Conservation (phyloP, 2,329 filamentous ascomycete genomes). For the Microcyclospora pomicola region DNA sequence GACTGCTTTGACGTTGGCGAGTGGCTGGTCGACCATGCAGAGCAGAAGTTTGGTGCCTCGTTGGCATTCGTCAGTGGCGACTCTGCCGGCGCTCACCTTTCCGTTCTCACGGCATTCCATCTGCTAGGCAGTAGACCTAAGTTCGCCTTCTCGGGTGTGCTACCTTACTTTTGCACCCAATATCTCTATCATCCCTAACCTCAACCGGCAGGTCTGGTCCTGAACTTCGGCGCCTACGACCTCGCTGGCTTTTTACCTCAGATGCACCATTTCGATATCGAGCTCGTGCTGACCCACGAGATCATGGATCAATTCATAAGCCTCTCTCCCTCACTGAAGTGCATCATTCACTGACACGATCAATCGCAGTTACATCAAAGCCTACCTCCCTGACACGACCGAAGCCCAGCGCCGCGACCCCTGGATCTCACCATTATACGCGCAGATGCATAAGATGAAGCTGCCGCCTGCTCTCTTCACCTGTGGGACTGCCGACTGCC, state of each 20-base stretch:
- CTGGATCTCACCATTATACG: conserved; percentile 37
- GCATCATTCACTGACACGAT: conserved; percentile 1
- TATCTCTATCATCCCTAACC: too few relatives aligned
- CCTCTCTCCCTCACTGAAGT: conserved; percentile 1
- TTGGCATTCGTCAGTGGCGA: conserved; percentile 34
- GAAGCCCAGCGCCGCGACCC: conserved; percentile 30
- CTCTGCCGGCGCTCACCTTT: conserved; percentile 40
- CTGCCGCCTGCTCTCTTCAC: conserved; percentile 42
- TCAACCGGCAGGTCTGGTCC: conserved; percentile 28
- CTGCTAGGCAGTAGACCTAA: conserved; percentile 27
- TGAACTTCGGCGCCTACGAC: conserved; percentile 42
- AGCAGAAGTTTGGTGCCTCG: conserved; percentile 27
- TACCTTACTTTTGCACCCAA: too few relatives aligned
- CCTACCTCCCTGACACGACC: conserved; percentile 31
- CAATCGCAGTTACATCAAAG: conserved; percentile 27
- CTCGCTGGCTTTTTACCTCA: conserved; percentile 31
- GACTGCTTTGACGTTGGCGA: conserved; percentile 45
- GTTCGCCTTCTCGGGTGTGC: conserved; percentile 27
- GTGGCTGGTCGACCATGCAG: conserved; percentile 37
- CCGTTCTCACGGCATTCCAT: conserved; percentile 33
- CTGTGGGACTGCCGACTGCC: conserved; percentile 40
- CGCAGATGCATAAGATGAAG: conserved; percentile 25
- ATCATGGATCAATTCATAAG: conserved; percentile 27
- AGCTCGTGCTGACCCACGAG: conserved; percentile 33
- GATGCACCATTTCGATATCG: conserved; percentile 26